These are phyloP conservation scores for Primulina tabacum DNA, from an alignment of 257 asterid species.

Conservation along the genomic window DNA sequence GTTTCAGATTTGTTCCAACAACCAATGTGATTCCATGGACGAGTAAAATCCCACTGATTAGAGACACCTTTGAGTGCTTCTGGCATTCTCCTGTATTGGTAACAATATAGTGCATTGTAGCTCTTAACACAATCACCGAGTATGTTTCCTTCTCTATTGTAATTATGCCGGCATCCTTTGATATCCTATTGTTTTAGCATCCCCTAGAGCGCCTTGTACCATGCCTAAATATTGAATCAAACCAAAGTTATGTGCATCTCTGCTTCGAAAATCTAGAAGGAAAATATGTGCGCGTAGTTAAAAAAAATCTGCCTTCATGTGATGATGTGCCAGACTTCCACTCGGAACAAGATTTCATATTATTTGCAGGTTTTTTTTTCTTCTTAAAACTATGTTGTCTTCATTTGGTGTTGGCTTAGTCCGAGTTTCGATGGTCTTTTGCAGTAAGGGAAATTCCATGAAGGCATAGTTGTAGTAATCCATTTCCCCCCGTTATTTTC, in stretches of 20 bases:
- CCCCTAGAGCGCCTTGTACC: conserved; percentile 5
- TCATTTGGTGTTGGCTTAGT: no score
- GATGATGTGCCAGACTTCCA: not conserved
- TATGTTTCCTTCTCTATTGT: conserved; percentile 14
- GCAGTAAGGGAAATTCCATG: no score
- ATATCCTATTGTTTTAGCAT: conserved; percentile 2
- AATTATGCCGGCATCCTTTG: conserved; percentile 26
- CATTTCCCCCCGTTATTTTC: no score
- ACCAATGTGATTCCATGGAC: conserved; percentile 32
- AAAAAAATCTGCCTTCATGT: not conserved
- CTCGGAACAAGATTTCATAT: no score
- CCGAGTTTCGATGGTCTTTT: no score
- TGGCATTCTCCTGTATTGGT: conserved; percentile 17
- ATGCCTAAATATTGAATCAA: conserved; percentile 18
- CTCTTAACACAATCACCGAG: conserved; percentile 14
- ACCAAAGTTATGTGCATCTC: conserved; percentile 22
- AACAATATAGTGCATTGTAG: conserved; percentile 28
- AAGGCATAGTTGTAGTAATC: no score
- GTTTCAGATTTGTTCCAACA: conserved; percentile 55
- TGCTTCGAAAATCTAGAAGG: not conserved
- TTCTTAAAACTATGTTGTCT: no score
- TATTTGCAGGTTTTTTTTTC: no score
- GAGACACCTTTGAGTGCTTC: not conserved
- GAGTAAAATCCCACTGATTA: conserved; percentile 21
- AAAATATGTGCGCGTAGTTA: not conserved